These are phyloP conservation scores for Taiwanofungus camphoratus DNA, from an alignment of 1,284 basidiomycete species.

Conservation along the genomic window DNA sequence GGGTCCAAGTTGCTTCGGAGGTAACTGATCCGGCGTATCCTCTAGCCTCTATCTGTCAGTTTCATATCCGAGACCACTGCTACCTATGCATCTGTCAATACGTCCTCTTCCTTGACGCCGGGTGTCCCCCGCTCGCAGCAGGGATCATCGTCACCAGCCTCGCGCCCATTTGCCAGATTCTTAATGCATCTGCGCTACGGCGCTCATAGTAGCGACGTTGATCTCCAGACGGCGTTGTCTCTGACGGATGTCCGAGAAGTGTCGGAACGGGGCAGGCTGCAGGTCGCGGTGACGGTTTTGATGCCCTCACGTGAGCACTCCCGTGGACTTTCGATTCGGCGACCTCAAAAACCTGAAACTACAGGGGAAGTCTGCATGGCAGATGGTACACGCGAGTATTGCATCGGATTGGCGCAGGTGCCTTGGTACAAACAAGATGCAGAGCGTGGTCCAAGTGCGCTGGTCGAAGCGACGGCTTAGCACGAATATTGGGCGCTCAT, in stretches of 20 bases:
- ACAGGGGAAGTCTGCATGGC: not conserved
- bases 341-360: not conserved
- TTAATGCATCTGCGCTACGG: no score
- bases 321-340: not conserved
- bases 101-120: no score
- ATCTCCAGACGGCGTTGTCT: no score
- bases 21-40: not conserved
- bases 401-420: slow-evolving; percentile 5
- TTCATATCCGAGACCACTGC: not conserved
- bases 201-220: no score
- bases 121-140: no score
- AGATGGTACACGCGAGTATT: slow-evolving; percentile 1
- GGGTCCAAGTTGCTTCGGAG: no score
- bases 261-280: not conserved
- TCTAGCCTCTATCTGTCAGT: not conserved
- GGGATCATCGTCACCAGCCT: no score
- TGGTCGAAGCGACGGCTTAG: not conserved
- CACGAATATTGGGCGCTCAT: not conserved
- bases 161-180: no score
- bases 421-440: not conserved
- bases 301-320: slow-evolving; percentile 3
- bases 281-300: slow-evolving; percentile 7
- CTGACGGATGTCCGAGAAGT: no score
- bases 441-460: not conserved
- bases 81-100: no score